Evolutionary conservation across 2,329 filamentous ascomycete genomes (phyloP), one percentile per base, ranked within the genome.

Genomic region (Scorias spongiosa): DNA sequence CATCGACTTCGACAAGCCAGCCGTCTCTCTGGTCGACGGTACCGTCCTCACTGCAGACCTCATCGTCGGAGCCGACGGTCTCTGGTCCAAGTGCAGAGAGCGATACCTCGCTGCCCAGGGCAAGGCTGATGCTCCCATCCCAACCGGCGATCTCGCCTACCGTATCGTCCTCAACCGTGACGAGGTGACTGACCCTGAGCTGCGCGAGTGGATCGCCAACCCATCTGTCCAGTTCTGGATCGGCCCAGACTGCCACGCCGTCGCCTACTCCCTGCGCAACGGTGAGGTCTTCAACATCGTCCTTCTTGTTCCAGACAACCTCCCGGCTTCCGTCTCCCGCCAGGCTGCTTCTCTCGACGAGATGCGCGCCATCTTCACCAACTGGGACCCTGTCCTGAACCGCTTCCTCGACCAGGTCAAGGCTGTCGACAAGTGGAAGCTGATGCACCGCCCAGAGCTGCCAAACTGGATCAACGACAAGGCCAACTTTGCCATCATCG

Each of bases 391-490:
- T 1, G 67, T 78, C 40, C 52, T 67, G 41, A 68, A 59, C 17
- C 54, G 57, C 12, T 66, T 72, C 40, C 56, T 72, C 10, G 59
- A 62, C 2, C 66, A 69, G 38, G 76, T 81, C 0, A 68, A 73
- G 32, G 67, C 61, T 1, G 76, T 82, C 0, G 71, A 77, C 34
- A 84, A 83, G 57, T 84, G 80, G 81, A 80, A 76, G 54, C 57
- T 84, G 29, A 78, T 82, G 74, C 69, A 75, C 37, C 53, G 66
- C 39, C 63, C 65, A 2, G 69, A 75, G 48, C 62, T 79, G 52
- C 61, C 66, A 9, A 67, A 61, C 2, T 79, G 76, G 76, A 63
- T 75, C 0, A 75, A 70, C 46, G 59, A 68, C 0, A 57, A 63
- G 44, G 68, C 64, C 0, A 77, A 72, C 28, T 66, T 78, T 34